Percentiles rank a stretch among this genome's conserved stretches.
These are phyloP conservation scores for Austropuccinia psidii DNA, from an alignment of 1,284 basidiomycete genomes.

Conservation along the genomic window DNA sequence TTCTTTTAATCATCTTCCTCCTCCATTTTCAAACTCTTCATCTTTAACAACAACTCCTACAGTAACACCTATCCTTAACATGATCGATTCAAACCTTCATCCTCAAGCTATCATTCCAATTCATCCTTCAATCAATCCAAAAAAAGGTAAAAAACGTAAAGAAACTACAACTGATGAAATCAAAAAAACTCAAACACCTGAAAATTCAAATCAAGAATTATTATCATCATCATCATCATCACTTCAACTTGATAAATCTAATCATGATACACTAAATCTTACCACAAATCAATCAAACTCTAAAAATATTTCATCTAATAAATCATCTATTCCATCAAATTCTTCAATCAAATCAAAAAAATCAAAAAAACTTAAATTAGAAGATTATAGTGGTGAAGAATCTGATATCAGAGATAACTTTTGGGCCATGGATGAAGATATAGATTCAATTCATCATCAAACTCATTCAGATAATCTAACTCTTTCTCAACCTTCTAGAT, in stretches of 20 bases:
- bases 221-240: background rate
- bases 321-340: background rate
- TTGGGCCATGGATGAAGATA: conserved; percentile 14
- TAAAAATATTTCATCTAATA: background rate
- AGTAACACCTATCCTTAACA: background rate
- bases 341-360: conserved; percentile 1
- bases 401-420: conserved; percentile 13
- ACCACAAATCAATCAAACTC: too few relatives aligned
- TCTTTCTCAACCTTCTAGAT: background rate
- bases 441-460: background rate
- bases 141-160: conserved; percentile 29
- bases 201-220: background rate
- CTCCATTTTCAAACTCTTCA: background rate
- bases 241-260: background rate
- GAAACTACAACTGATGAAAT: too few relatives aligned
- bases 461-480: background rate
- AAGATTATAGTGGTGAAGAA: conserved; percentile 13
- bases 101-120: background rate
- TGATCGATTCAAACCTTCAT: background rate
- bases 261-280: too few relatives aligned
- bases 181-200: background rate
- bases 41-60: background rate
- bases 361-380: conserved; percentile 17
- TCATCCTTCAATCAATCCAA: background rate
- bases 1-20: background rate